Evolutionary conservation across 1,284 basidiomycete species (phyloP), one percentile per base, ranked within the genome.

Genomic region (Tilletia setariae): DNA sequence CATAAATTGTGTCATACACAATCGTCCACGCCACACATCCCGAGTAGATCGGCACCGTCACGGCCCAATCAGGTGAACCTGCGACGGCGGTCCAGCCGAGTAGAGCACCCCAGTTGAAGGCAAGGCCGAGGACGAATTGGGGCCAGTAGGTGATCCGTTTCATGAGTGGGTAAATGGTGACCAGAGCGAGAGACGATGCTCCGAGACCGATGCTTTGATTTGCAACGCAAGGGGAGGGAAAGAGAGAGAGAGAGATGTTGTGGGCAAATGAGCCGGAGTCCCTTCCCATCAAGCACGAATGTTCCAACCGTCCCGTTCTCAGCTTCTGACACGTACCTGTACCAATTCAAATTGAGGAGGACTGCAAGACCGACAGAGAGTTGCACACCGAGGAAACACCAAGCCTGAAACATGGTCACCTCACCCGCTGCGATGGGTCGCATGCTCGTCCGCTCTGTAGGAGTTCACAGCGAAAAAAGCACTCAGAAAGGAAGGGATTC

Each of bases 81-180:
- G 91, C 89, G 0, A 98, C 89, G 0, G 96, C 95, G 0, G 94
- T 94, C 91, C 94, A 98, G 35, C 96, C 96, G 8, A 98, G 88
- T 2, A 98, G 85, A 0, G 93, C 90, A 15, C 96, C 96, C 96
- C 95, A 98, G 83, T 97, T 98, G 84, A 97, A 98, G 0, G 94
- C 90, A 62, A 98, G 86, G 1, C 94, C 93, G 19, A 82, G 72
- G 43, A 79, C 77, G 49, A 92, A 88, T 82, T 99, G 96, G 1
- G 96, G 96, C 91, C 94, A 98, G 82, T 98, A 87, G 0, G 96
- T 99, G 66, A 97, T 85, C 7, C 96, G 89, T 84, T 99, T 99
- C 96, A 98, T 98, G 75, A 96, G 86, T 0, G 96, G 96, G 83
- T 99, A 99, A 62, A 94, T 83, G 2, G 88, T 87, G 35, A 98